phyloP scores from a whole-genome alignment of 2,329 filamentous ascomycete species.

The Trichophyton benhamiae region DNA sequence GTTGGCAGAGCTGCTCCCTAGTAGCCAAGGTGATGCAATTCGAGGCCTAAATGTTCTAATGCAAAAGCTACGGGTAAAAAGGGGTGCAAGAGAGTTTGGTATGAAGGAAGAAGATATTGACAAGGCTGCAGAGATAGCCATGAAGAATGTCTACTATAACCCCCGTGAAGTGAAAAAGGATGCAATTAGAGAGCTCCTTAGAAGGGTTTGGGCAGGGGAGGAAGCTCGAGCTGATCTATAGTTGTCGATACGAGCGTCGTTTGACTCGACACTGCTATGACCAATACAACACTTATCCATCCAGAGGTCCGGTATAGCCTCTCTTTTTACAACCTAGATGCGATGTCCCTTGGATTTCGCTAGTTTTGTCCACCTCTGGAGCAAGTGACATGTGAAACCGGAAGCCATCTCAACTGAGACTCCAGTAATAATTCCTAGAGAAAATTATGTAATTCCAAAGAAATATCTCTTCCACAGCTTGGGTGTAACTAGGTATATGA shows the following conservation, averaged over 20 bases:
- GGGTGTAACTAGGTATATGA: too few species aligned
- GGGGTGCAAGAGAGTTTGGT: conserved; percentile 42
- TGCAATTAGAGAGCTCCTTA: conserved; percentile 44
- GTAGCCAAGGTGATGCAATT: conserved; percentile 46
- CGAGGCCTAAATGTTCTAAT: conserved; percentile 46
- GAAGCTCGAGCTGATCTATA: conserved; percentile 42
- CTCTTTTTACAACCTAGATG: too few species aligned
- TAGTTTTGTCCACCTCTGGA: too few species aligned
- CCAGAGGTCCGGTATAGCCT: too few species aligned
- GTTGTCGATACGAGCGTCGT: background rate
- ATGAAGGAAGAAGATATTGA: conserved; percentile 51
- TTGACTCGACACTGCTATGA: background rate
- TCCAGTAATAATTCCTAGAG: too few species aligned
- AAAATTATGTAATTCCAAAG: too few species aligned
- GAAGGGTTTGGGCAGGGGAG: conserved; percentile 51
- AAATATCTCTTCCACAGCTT: too few species aligned
- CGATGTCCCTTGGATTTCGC: too few species aligned
- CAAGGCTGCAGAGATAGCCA: conserved; percentile 47
- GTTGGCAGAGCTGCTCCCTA: conserved; percentile 44
- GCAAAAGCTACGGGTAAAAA: conserved; percentile 42
- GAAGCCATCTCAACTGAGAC: too few species aligned
- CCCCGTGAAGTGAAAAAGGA: conserved; percentile 43
- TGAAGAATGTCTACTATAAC: conserved; percentile 49
- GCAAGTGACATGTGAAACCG: too few species aligned
- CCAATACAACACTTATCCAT: too few species aligned